A percentile compares a stretch with the other conserved stretches of the same genome.
phyloP scores from a whole-genome alignment of 1,284 basidiomycete genomes.

The Cutaneotrichosporon sp. region DNA sequence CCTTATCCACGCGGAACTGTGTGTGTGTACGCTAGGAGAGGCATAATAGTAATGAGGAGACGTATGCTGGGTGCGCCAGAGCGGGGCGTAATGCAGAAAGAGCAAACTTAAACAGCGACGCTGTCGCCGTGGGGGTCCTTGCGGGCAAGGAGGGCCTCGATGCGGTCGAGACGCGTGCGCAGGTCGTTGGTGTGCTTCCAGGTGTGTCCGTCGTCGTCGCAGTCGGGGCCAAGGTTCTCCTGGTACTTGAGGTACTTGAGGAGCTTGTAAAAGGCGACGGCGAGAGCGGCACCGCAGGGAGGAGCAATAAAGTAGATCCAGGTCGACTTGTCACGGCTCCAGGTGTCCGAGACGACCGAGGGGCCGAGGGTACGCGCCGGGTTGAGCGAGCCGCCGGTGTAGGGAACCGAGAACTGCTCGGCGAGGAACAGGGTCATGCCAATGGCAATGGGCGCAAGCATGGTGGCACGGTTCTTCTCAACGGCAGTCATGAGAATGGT shows the following conservation, averaged over 20 bases:
- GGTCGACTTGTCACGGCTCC: constrained; percentile 30
- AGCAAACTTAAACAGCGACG: no score
- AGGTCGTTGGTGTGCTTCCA: constrained; percentile 10
- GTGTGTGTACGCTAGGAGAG: no score
- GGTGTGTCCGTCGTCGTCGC: constrained; percentile 17
- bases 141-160: constrained; percentile 19
- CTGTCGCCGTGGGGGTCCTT: neutral
- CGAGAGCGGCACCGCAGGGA: constrained; percentile 36
- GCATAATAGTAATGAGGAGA: no score
- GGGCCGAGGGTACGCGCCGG: constrained; percentile 48
- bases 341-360: constrained; percentile 36
- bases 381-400: constrained; percentile 48
- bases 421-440: constrained; percentile 51
- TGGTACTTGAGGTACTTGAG: constrained; percentile 32
- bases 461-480: constrained; percentile 52
- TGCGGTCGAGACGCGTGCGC: constrained; percentile 19
- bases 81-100: no score
- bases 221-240: constrained; percentile 26
- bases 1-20: no score
- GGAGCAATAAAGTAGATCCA: constrained; percentile 50
- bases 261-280: constrained; percentile 46
- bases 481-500: constrained; percentile 51
- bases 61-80: no score
- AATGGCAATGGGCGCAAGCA: constrained; percentile 54
- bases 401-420: constrained; percentile 49